Evolutionary conservation across 441 rosid genomes (phyloP), one percentile per base, ranked within the genome.

Genomic region (Gossypium aridum): DNA sequence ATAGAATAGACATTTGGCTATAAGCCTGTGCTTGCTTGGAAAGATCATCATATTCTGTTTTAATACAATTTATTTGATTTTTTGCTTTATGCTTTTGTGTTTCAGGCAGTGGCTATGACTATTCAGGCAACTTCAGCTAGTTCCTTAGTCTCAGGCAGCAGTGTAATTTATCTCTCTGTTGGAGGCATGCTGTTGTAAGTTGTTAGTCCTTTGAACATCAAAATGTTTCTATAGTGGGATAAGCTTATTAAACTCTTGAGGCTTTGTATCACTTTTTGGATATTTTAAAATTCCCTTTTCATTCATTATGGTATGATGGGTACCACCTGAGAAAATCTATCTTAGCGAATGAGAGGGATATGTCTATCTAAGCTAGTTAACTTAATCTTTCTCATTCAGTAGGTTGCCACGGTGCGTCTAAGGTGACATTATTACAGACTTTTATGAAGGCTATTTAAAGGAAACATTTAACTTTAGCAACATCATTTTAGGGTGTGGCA

Each of bases 171-270:
- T 67, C 82, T 88, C 59, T 88, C 95, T 59, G 85, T 89, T 72
- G 89, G 89, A 70, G 91, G 95, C 87, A 86, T 90, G 87, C 81
- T 90, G 63, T 60, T 90, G 92, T 88, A 82, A 88, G 93, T 78
- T 78, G 45, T 54, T 14, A 54, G 53, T 55, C 63, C 47, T 71
- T 72, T 17, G 22, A 43, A 16, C 22, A 34, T 45, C 17, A 37
- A 51, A 59, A 28, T 6, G 13, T 17, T 64, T 65, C 17, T n/a
- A 9, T 45, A n/a, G 14, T 39, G 69, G 57, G 16, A 61, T 72
- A 9, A 14, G 53, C 67, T 28, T 37, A 16, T 16, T 57, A 57
- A 39, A 23, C 3, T 37, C 43, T 25, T 19, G 6, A 37, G 16
- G 31, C 13, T 9, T 23, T 17, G 26, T 39, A 14, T 22, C 68